These are phyloP conservation scores for Flaveria floridana DNA, from an alignment of 140 eudicot species.

Conservation along the genomic window DNA sequence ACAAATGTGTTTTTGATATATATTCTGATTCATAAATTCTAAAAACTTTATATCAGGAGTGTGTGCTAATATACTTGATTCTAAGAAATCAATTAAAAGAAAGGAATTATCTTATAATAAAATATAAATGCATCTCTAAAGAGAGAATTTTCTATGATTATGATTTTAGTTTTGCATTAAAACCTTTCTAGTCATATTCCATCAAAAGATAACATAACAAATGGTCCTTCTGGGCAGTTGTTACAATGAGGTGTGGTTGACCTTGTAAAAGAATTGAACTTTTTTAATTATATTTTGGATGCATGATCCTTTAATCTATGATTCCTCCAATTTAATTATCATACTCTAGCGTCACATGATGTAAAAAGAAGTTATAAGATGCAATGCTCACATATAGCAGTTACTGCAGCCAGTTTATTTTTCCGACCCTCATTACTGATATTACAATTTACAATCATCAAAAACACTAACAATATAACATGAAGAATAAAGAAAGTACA, in stretches of 20 bases:
- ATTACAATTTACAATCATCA: no score
- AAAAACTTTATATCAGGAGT: neutral
- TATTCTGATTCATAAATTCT: neutral
- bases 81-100: neutral
- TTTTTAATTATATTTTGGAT: neutral
- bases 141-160: neutral
- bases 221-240: neutral
- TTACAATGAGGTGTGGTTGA: neutral
- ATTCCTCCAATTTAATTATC: no score
- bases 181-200: neutral
- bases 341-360: neutral
- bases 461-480: no score
- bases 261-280: neutral
- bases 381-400: neutral
- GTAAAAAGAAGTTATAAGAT: neutral
- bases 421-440: neutral
- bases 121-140: neutral
- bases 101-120: neutral
- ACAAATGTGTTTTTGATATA: neutral
- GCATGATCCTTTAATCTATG: neutral
- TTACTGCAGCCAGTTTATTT: neutral
- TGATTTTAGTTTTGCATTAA: neutral
- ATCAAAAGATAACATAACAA: neutral
- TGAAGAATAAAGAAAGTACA: no score
- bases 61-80: neutral